Base-by-base conservation (phyloP, 1,284 basidiomycete species). In the Macrocystidia cucumis region DNA sequence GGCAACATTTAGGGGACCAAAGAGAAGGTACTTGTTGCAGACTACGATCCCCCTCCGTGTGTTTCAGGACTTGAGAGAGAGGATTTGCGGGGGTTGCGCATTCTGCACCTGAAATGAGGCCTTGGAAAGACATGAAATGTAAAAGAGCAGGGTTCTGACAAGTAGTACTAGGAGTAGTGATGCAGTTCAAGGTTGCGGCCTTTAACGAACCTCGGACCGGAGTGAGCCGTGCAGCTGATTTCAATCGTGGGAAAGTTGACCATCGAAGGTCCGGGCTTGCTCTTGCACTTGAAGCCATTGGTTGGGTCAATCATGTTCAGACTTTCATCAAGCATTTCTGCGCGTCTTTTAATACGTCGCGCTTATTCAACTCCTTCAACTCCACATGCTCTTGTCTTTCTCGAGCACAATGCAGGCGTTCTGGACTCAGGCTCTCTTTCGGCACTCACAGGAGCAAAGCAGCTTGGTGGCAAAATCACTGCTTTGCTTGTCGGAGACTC, bases 51-150 rank as follows among this genome's bases (percentile, higher is more conserved):
- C 80, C 80, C 43, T 92, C 89, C 3, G 91, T 80, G 49, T 96
- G 87, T 58, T 97, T 97, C 41, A 95, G 69, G 28, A 98, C 82
- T 50, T 91, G 86, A 12, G 87, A 80, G 20, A 98, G 69, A 3
- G 92, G 91, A 55, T 97, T 98, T 37, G 82, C 74, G 4, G 80
- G 72, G 14, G 81, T 75, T 5, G 85, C 85, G 60, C 93, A 96
- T 61, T 95, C 93, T 36, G 91, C 78, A 44, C 91, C 92, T 37
- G 87, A 91, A 45, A 97, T 78, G 44, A 97, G 74, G 39, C 77
- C 70, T 62, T 82, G 79, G 34, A 87, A 67, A 13, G 82, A 84
- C 83, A 86, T 85, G 41, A 39, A 16, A 32, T n/a, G 13, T 32
- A 12, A 7, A 27, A 5, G 25, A 27, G 25, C 16, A 5, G 25